Base-by-base conservation (phyloP, 1,139 yeast species). In the Nakaseomyces kungkrabaensis region DNA sequence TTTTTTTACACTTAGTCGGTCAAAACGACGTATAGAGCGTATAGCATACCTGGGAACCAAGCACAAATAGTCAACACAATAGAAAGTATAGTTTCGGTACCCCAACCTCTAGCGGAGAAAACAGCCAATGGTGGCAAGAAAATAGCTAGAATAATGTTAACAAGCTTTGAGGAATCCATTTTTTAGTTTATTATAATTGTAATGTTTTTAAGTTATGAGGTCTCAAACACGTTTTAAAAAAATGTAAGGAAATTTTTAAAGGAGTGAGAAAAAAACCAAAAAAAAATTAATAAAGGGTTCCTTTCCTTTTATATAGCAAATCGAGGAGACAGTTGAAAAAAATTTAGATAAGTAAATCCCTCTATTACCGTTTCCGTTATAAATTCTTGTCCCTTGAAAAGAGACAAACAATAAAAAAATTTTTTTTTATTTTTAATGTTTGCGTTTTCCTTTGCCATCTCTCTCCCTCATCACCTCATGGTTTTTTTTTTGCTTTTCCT, bases 101-200 rank as follows among this genome's bases (percentile, higher is more conserved):
- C 78, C 58, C 82, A 66, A 0, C 95, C 95, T 56, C 88, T 72
- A 64, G 85, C 84, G 56, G 85, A 69, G 52, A 82, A 75, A 37
- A 86, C 95, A 11, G 95, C 89, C 43, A 86, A 70, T 6, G 94
- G 94, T 8, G 95, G 95, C 51, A 85, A 63, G 61, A 86, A 77
- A 55, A 86, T 75, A 17, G 94, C 90, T 43, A 62, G 52, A 50
- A 61, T 54, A 41, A 57, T 47, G 60, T 63, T 63, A 44, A 63
- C 51, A 43, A 63, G 50, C 52, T 62, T 63, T 33, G 63, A 37
- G 29, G 62, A 51, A 42, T 48, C 67, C 67, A 63, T 62, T n/a
- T 33, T 5, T 33, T 7, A 8, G 36, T 33, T 9, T 1, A 5
- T 17, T 17, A 17, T 17, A 17, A 17, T 17, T 17, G 22, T 17